Conservation (phyloP, 768 basidiomycete species). For the Trametes gibbosa region DNA sequence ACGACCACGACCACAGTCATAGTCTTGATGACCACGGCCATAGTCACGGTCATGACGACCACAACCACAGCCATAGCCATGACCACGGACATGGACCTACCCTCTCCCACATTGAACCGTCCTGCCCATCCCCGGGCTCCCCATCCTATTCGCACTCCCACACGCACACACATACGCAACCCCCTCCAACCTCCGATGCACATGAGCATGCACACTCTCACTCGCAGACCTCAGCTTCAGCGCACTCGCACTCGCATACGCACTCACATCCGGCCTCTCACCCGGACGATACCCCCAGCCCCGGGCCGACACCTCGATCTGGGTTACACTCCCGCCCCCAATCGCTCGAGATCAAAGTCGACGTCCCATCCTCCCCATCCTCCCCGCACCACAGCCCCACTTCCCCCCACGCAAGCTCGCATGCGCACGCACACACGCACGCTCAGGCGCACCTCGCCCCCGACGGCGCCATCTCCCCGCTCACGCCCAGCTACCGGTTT, state of each 20-base stretch:
- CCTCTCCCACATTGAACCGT: not conserved
- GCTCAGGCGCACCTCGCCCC: constrained; percentile 16
- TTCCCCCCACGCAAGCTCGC: not conserved
- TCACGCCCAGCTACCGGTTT: constrained; percentile 64
- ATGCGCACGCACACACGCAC: too few species aligned
- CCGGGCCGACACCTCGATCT: constrained; percentile 13
- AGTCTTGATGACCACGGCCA: constrained; percentile 13
- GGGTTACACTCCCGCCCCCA: constrained; percentile 20
- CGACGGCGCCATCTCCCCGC: constrained; percentile 42
- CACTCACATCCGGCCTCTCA: constrained; percentile 25
- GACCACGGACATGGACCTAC: constrained; percentile 5
- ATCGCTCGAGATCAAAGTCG: constrained; percentile 22
- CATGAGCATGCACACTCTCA: constrained; percentile 20
- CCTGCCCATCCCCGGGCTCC: not conserved
- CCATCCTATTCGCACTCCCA: constrained; percentile 18
- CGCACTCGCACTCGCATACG: constrained; percentile 28
- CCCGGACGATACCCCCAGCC: constrained; percentile 16
- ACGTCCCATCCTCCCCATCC: constrained; percentile 23
- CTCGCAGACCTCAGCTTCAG: constrained; percentile 19
- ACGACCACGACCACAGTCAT: constrained; percentile 31
- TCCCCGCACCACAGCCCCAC: constrained; percentile 31
- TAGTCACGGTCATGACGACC: constrained; percentile 5
- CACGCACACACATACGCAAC: constrained; percentile 7
- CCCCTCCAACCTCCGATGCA: not conserved
- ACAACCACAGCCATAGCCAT: constrained; percentile 19